phyloP scores from a whole-genome alignment of 2,329 filamentous ascomycete species.

The Colletotrichum tabaci region DNA sequence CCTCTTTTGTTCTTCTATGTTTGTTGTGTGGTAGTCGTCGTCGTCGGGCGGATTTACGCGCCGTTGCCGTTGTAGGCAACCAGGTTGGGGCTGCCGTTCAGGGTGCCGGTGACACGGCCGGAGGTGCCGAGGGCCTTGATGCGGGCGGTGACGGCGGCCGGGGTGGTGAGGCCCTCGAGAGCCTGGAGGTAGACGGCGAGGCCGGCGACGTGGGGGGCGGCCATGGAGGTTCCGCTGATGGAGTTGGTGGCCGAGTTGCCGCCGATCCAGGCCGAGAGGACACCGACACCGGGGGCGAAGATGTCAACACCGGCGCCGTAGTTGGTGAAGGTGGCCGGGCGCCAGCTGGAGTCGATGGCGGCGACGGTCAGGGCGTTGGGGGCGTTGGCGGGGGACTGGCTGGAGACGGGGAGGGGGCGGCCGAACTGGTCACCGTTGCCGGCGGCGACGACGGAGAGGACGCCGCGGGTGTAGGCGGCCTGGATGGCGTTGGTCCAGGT shows the following conservation, averaged over 20 bases:
- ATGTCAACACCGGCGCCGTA: conserved; percentile 65
- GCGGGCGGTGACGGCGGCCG: conserved; percentile 57
- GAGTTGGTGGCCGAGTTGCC: conserved; percentile 57
- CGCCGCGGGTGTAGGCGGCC: conserved; percentile 60
- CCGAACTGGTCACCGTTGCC: conserved; percentile 62
- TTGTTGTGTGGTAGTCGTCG: background rate
- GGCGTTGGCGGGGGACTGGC: conserved; percentile 64
- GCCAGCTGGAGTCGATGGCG: conserved; percentile 58
- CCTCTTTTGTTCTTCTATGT: conserved; percentile 1
- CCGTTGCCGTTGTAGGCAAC: conserved; percentile 63
- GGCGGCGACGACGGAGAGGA: conserved; percentile 69
- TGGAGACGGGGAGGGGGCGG: conserved; percentile 43
- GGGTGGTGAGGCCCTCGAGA: conserved; percentile 57
- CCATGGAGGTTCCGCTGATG: conserved; percentile 75
- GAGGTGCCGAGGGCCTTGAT: conserved; percentile 60
- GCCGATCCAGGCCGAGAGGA: conserved; percentile 64
- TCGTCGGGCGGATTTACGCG: background rate
- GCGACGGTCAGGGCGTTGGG: conserved; percentile 68
- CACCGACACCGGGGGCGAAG: conserved; percentile 63
- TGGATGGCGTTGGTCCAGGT: conserved; percentile 65
- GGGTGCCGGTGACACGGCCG: conserved; percentile 53
- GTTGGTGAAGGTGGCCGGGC: conserved; percentile 63
- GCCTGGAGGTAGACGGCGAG: conserved; percentile 71
- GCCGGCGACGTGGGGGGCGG: conserved; percentile 72
- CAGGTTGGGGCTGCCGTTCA: conserved; percentile 58